Conservation (phyloP, 495 filamentous ascomycete genomes). For the Hyphodiscus hymeniophilus region DNA sequence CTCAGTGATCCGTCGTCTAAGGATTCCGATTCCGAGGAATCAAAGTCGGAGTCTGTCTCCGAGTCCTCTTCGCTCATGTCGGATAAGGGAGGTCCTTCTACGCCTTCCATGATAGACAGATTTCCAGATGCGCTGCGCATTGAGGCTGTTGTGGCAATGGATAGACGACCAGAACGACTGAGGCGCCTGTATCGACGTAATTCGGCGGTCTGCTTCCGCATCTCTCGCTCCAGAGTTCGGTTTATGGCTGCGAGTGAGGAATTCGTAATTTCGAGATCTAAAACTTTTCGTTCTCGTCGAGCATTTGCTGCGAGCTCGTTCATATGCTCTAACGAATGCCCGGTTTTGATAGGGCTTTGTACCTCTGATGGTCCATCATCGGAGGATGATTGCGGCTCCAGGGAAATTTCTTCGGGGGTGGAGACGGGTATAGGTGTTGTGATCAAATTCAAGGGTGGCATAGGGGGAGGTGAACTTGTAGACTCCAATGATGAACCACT, state of each 20-base stretch:
- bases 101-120: constrained; percentile 14
- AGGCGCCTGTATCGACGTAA: constrained; percentile 75
- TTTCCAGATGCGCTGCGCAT: constrained; percentile 10
- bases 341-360: constrained; percentile 44
- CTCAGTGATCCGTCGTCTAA: constrained; percentile 38
- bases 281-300: constrained; percentile 84
- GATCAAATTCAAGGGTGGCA: constrained; percentile 22
- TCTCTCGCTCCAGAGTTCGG: constrained; percentile 78
- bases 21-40: constrained; percentile 14
- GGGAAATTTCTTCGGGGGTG: constrained; percentile 36
- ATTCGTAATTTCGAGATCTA: constrained; percentile 98
- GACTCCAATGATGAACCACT: constrained; percentile 12
- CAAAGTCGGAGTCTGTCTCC: constrained; percentile 27
- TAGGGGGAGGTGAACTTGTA: background rate
- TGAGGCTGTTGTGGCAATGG: constrained; percentile 31
- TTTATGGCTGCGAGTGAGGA: constrained; percentile 97
- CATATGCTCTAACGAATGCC: constrained; percentile 40
- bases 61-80: constrained; percentile 44
- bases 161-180: constrained; percentile 66
- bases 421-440: constrained; percentile 22
- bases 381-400: constrained; percentile 15
- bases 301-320: constrained; percentile 72
- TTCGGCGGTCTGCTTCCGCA: constrained; percentile 86
- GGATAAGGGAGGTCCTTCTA: constrained; percentile 30
- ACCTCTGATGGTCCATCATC: constrained; percentile 26